A percentile compares a stretch with the other conserved stretches of the same genome.
phyloP scores from a whole-genome alignment of 2,329 filamentous ascomycete species.

The Arthroderma sp. region DNA sequence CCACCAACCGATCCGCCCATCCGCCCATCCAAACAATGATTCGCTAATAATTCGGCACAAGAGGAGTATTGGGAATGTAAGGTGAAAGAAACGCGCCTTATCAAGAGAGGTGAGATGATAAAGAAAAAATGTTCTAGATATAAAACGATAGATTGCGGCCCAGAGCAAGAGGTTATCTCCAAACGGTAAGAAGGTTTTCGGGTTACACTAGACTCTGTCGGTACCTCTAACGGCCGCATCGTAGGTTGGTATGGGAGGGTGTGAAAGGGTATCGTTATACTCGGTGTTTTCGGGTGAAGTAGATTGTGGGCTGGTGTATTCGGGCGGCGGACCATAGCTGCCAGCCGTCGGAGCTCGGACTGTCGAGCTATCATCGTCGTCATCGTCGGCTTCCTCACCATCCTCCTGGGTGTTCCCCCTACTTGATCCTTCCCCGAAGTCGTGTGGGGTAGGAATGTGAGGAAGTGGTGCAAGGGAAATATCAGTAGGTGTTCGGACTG shows the following conservation, averaged over 20 bases:
- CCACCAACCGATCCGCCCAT: no score
- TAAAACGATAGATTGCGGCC: not conserved
- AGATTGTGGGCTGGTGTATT: conserved; percentile 50
- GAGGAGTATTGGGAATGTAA: no score
- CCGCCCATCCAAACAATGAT: no score
- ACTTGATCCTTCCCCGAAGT: conserved; percentile 61
- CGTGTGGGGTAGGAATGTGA: conserved; percentile 51
- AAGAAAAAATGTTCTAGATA: not conserved
- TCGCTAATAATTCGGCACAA: no score
- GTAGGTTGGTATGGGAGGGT: conserved; percentile 68
- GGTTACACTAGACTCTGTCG: not conserved
- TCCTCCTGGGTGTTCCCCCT: conserved; percentile 17
- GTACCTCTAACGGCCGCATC: conserved; percentile 51
- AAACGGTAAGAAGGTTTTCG: no score
- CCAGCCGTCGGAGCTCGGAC: not conserved
- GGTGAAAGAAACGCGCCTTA: no score
- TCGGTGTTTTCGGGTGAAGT: conserved; percentile 6
- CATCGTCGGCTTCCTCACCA: conserved; percentile 2
- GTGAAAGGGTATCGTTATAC: no score
- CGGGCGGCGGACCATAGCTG: conserved; percentile 46
- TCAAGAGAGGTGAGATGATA: not conserved
- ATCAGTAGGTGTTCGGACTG: conserved; percentile 80
- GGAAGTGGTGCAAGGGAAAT: conserved; percentile 85
- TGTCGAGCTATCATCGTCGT: conserved; percentile 13
- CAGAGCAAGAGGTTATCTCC: not conserved